phyloP scores from a whole-genome alignment of 2,329 filamentous ascomycete species.

The Sporothrix dimorphospora region DNA sequence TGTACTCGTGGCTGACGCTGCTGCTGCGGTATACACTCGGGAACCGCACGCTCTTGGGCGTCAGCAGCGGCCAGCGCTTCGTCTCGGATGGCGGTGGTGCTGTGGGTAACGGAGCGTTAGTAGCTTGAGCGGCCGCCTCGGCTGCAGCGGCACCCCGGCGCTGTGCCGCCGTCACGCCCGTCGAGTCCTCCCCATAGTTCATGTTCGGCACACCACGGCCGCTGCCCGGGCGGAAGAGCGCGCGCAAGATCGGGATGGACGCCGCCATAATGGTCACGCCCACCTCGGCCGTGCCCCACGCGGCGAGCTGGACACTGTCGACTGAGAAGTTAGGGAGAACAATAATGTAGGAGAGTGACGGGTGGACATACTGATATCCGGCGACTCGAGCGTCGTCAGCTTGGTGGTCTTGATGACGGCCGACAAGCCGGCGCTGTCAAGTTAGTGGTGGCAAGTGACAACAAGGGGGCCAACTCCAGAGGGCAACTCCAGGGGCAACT shows the following conservation, averaged over 20 bases:
- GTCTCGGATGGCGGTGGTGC: not conserved
- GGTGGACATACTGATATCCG: constrained; percentile 26
- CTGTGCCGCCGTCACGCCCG: constrained; percentile 2
- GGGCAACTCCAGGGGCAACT: too few species aligned
- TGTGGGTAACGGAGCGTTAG: too few species aligned
- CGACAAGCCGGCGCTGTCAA: constrained; percentile 24
- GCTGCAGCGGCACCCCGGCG: constrained; percentile 7
- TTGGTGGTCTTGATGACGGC: constrained; percentile 25
- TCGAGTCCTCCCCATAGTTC: not conserved
- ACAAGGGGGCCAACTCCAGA: too few species aligned
- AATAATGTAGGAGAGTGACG: not conserved
- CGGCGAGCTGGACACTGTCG: constrained; percentile 35
- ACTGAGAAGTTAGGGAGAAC: not conserved
- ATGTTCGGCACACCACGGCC: not conserved
- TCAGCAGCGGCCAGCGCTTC: constrained; percentile 8
- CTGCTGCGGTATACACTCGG: not conserved
- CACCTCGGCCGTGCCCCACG: constrained; percentile 41
- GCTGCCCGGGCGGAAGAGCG: constrained; percentile 33
- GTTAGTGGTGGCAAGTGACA: not conserved
- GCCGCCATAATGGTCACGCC: constrained; percentile 43
- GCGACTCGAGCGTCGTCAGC: constrained; percentile 25
- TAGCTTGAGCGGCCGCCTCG: not conserved
- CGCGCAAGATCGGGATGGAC: constrained; percentile 41
- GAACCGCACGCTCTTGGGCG: not conserved
- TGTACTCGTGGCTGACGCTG: not conserved